Conservation (phyloP, 805 yeast species). For the Candida insectorum region DNA sequence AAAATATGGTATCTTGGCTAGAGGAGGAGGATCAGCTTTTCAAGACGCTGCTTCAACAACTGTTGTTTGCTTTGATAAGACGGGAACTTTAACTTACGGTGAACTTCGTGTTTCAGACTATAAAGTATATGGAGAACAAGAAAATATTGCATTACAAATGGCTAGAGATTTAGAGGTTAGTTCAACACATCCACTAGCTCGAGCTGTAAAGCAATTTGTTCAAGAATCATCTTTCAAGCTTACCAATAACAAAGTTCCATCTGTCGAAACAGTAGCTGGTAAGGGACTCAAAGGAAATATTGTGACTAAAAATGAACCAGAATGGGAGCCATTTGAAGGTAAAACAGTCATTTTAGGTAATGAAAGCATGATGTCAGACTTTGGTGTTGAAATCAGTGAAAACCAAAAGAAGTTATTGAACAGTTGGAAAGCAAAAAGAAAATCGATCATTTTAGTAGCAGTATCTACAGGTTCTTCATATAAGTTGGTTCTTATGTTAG, state of each 20-base stretch:
- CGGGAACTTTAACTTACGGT: constrained; percentile 75
- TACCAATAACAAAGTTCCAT: constrained; percentile 38
- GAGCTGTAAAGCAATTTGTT: constrained; percentile 45
- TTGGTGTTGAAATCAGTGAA: constrained; percentile 33
- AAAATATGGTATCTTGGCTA: constrained; percentile 67
- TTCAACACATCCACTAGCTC: constrained; percentile 68
- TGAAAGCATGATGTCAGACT: constrained; percentile 53
- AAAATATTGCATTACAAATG: constrained; percentile 39
- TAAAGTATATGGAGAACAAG: constrained; percentile 21
- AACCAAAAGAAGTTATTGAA: constrained; percentile 33
- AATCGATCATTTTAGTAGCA: constrained; percentile 60
- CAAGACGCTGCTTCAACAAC: constrained; percentile 68
- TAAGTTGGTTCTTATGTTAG: constrained; percentile 44
- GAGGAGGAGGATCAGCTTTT: constrained; percentile 81
- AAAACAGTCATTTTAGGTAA: constrained; percentile 52
- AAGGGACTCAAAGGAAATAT: constrained; percentile 53
- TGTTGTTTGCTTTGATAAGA: constrained; percentile 72
- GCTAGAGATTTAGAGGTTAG: constrained; percentile 57
- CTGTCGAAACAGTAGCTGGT: constrained; percentile 55
- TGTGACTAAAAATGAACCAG: constrained; percentile 17
- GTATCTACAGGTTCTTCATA: constrained; percentile 26
- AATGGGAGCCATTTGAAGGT: constrained; percentile 33
- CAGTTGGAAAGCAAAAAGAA: constrained; percentile 60
- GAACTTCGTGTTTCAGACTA: constrained; percentile 55
- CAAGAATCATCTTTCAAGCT: constrained; percentile 9